Conservation (phyloP, 2,329 filamentous ascomycete genomes). For the Talaromyces sp. region DNA sequence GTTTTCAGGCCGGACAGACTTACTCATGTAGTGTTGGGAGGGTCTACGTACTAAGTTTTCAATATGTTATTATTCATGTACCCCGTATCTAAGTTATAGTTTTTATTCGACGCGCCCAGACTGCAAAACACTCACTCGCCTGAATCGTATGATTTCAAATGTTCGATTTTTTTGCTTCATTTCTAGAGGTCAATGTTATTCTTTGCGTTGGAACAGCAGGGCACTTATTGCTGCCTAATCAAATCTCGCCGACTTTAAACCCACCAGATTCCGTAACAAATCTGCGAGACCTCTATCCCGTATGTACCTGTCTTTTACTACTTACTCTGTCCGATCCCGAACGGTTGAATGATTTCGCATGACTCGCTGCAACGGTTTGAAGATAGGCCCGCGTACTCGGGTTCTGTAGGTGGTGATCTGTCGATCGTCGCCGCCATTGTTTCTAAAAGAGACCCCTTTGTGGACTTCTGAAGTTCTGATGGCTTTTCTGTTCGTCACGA, state of each 20-base stretch:
- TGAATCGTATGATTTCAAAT: neutral
- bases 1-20: neutral
- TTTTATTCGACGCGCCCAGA: neutral
- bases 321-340: no score
- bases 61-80: no score
- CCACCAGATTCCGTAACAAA: neutral
- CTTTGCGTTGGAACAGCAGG: neutral
- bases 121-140: neutral
- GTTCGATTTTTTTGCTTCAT: neutral
- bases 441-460: no score
- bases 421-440: neutral
- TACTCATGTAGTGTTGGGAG: neutral
- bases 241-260: neutral
- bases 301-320: no score
- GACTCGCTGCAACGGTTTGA: no score
- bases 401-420: neutral
- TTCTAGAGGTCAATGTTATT: neutral
- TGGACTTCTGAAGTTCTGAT: neutral
- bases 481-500: neutral
- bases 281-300: no score
- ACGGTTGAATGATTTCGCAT: no score
- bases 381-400: neutral
- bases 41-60: neutral
- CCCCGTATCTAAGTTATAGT: neutral
- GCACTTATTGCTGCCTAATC: neutral